Evolutionary conservation across 441 rosid species (phyloP).

Genomic region (Pelargonium cotyledonis): DNA sequence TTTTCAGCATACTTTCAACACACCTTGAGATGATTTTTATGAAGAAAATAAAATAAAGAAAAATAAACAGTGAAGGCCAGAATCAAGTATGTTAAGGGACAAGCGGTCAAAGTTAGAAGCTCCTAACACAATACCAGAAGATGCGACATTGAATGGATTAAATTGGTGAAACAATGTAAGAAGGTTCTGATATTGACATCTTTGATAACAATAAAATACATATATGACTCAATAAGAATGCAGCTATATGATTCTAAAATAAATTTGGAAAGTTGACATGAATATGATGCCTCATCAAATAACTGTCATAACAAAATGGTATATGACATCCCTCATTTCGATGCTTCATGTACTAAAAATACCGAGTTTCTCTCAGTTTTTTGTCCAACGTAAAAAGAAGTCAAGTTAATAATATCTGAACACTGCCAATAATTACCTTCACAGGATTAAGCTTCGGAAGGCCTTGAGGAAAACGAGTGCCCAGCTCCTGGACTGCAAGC

Average conservation of each 20-base stretch:
- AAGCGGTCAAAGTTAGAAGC: neutral
- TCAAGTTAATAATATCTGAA: neutral
- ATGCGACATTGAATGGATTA: neutral
- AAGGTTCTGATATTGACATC: neutral
- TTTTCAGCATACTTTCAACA: neutral
- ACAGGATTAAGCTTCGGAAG: slow-evolving; percentile 98
- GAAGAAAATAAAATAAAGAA: neutral
- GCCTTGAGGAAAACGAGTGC: slow-evolving; percentile 77
- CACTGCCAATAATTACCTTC: slow-evolving; percentile 38
- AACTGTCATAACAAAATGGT: neutral
- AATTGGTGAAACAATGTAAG: neutral
- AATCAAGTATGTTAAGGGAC: neutral
- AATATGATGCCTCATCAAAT: neutral
- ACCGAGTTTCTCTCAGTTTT: neutral
- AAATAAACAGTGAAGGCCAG: neutral
- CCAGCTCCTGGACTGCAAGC: slow-evolving; percentile 78
- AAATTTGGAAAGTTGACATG: slow-evolving; percentile 8
- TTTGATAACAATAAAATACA: neutral
- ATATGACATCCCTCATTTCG: neutral
- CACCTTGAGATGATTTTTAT: neutral
- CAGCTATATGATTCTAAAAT: neutral
- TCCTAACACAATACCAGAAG: neutral
- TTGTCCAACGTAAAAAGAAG: neutral
- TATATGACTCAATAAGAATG: neutral
- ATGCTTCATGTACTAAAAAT: slow-evolving; percentile 5